Percentiles rank a stretch among this genome's conserved stretches.
Conservation (phyloP, 208 protist genomes). For the Porcisia deanei region DNA sequence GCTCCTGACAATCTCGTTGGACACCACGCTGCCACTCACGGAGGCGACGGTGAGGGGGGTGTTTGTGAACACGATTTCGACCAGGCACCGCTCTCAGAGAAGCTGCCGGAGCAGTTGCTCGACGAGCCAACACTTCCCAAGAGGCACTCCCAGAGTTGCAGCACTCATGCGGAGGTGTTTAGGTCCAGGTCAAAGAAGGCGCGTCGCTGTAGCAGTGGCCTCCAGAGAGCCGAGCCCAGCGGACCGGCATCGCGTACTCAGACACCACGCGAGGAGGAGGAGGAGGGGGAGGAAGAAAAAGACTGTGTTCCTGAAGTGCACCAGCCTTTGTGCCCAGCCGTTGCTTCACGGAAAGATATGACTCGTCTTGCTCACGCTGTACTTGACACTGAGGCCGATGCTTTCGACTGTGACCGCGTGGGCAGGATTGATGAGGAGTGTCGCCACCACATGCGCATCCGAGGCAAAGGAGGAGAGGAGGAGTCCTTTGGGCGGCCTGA, state of each 20-base stretch:
- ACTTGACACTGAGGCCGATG: neutral
- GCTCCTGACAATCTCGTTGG: too few species aligned
- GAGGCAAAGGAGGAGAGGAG: neutral
- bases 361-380: neutral
- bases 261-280: neutral
- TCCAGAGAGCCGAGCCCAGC: neutral
- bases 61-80: neutral
- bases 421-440: neutral
- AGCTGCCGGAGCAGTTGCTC: neutral
- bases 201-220: neutral
- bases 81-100: neutral
- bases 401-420: neutral
- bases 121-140: neutral
- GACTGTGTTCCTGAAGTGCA: too few species aligned
- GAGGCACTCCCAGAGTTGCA: neutral
- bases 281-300: too few species aligned
- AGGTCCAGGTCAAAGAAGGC: neutral
- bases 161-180: neutral
- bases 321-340: neutral
- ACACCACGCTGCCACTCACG: neutral
- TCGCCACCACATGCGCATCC: neutral
- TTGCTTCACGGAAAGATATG: neutral
- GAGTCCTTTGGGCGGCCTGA: neutral
- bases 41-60: neutral
- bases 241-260: neutral